These are phyloP conservation scores for Hypericum androsaemum DNA, from an alignment of 345 rosid species.

Conservation along the genomic window DNA sequence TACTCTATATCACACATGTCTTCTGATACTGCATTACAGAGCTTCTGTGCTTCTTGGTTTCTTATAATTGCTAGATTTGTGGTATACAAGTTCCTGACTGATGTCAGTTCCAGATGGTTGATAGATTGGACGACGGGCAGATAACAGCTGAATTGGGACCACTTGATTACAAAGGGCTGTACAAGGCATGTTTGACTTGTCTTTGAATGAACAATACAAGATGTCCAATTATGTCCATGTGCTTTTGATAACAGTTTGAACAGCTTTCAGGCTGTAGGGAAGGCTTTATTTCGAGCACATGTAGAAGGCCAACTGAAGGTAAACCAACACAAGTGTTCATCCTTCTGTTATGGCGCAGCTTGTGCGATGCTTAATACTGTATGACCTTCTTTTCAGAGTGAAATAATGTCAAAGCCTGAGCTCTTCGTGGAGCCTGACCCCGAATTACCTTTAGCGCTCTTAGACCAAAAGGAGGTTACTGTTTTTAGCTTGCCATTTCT, in stretches of 20 bases:
- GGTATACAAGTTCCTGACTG: neutral
- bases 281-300: constrained; percentile 93
- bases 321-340: constrained; percentile 2
- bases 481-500: constrained; percentile 3
- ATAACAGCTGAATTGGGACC: constrained; percentile 63
- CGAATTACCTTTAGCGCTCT: constrained; percentile 77
- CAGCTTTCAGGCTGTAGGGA: constrained; percentile 76
- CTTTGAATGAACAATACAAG: constrained; percentile 8
- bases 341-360: neutral
- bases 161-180: constrained; percentile 76
- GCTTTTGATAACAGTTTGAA: constrained; percentile 11
- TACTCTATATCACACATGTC: too few relatives aligned
- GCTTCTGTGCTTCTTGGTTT: too few relatives aligned
- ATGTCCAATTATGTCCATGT: constrained; percentile 9
- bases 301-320: constrained; percentile 98
- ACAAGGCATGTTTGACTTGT: constrained; percentile 47
- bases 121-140: constrained; percentile 80
- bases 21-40: too few relatives aligned
- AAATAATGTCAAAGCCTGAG: constrained; percentile 95
- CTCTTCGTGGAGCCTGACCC: constrained; percentile 95
- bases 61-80: too few relatives aligned
- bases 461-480: constrained; percentile 91
- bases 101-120: constrained; percentile 66
- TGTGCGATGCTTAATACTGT: constrained; percentile 7
- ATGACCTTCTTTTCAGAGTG: constrained; percentile 47